Evolutionary conservation across 78 protist species (phyloP).

Genomic region (Cavenderia fasciculata): DNA sequence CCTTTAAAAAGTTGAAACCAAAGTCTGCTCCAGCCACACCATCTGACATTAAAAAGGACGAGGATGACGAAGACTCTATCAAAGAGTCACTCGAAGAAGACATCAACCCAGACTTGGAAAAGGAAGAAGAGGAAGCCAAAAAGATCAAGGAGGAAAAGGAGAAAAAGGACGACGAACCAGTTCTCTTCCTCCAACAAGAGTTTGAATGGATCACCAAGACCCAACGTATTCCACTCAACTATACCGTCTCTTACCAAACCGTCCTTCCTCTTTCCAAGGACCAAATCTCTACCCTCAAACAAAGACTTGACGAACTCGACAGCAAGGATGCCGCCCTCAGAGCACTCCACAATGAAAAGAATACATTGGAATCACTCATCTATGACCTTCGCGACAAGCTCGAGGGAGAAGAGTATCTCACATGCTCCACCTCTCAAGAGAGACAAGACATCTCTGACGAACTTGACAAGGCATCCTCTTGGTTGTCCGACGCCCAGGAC

Average conservation of each 20-base stretch:
- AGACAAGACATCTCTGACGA: slow-evolving; percentile 25
- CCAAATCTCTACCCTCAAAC: background rate
- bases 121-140: background rate
- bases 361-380: slow-evolving; percentile 64
- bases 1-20: background rate
- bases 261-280: slow-evolving; percentile 26
- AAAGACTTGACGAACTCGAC: slow-evolving; percentile 11
- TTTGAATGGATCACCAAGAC: background rate
- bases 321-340: background rate
- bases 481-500: slow-evolving; percentile 59
- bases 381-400: slow-evolving; percentile 70
- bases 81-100: background rate
- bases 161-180: background rate
- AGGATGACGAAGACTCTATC: background rate
- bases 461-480: background rate
- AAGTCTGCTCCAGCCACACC: background rate
- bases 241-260: background rate
- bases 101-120: background rate
- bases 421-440: slow-evolving; percentile 35
- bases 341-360: slow-evolving; percentile 47
- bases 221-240: slow-evolving; percentile 27
- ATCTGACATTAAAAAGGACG: too few relatives aligned
- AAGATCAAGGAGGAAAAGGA: background rate
- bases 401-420: slow-evolving; percentile 30
- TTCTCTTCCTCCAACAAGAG: background rate